phyloP scores from a whole-genome alignment of 441 rosid species.

The Populus hybrid region DNA sequence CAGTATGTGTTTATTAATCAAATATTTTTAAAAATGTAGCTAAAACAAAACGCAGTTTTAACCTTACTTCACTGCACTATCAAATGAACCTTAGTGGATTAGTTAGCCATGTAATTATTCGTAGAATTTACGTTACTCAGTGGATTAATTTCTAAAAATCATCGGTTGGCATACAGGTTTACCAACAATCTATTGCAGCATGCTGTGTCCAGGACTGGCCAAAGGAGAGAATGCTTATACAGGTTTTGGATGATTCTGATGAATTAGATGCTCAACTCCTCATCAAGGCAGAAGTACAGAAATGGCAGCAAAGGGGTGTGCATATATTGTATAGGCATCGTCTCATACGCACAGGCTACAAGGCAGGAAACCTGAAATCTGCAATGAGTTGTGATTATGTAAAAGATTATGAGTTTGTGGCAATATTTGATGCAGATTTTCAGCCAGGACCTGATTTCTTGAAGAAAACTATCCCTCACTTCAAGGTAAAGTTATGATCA shows the following conservation, averaged over 20 bases:
- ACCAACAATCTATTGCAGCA: slow-evolving; percentile 83
- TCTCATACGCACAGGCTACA: slow-evolving; percentile 87
- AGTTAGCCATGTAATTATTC: background rate
- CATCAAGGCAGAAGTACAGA: slow-evolving; percentile 84
- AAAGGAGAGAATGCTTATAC: slow-evolving; percentile 83
- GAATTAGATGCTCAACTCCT: slow-evolving; percentile 74
- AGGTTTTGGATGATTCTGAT: slow-evolving; percentile 87
- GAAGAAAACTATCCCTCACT: slow-evolving; percentile 82
- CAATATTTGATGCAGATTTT: slow-evolving; percentile 93
- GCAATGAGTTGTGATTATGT: slow-evolving; percentile 2
- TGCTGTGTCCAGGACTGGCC: slow-evolving; percentile 93
- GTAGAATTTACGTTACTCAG: no score
- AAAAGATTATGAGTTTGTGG: slow-evolving; percentile 82
- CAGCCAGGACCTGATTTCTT: slow-evolving; percentile 86
- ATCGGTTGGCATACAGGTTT: slow-evolving; percentile 45
- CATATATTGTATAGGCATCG: slow-evolving; percentile 80
- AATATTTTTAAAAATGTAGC: no score
- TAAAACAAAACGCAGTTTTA: no score
- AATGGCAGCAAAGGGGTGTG: slow-evolving; percentile 91
- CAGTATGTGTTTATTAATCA: no score
- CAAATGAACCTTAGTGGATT: no score
- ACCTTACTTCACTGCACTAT: no score
- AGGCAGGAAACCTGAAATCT: slow-evolving; percentile 94
- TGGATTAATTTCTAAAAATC: no score
- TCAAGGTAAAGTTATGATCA: slow-evolving; percentile 48